These are phyloP conservation scores for Fraxinus americana DNA, from an alignment of 257 asterid genomes.

Conservation along the genomic window DNA sequence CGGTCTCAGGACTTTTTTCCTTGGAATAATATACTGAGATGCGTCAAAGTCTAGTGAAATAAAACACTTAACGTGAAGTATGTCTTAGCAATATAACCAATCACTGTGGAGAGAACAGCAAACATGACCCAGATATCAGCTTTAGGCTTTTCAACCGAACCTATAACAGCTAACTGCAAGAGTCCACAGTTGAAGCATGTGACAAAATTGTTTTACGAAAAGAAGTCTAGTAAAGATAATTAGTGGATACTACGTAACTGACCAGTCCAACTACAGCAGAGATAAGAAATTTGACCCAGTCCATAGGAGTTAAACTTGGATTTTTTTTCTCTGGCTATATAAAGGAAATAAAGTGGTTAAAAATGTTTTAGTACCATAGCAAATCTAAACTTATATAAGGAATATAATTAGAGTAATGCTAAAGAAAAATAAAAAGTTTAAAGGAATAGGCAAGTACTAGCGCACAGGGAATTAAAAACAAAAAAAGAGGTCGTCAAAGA, in stretches of 20 bases:
- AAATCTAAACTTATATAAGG: slow-evolving; percentile 4
- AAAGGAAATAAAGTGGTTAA: slow-evolving; percentile 23
- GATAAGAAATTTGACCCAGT: slow-evolving; percentile 90
- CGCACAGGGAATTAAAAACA: neutral
- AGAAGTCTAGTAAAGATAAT: slow-evolving; percentile 17
- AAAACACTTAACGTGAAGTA: slow-evolving; percentile 84
- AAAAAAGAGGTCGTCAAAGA: slow-evolving; percentile 15
- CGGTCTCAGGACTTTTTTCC: neutral
- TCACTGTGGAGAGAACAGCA: slow-evolving; percentile 89
- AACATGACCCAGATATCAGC: slow-evolving; percentile 96
- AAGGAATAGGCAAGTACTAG: neutral
- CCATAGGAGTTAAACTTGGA: slow-evolving; percentile 98
- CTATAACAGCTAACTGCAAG: slow-evolving; percentile 90
- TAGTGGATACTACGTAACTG: slow-evolving; percentile 10
- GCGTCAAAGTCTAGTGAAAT: slow-evolving; percentile 14
- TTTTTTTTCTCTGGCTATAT: slow-evolving; percentile 92
- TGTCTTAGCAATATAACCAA: slow-evolving; percentile 95
- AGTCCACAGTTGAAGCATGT: slow-evolving; percentile 22
- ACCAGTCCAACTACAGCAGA: slow-evolving; percentile 97
- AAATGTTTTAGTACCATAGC: slow-evolving; percentile 10
- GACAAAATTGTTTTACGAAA: neutral
- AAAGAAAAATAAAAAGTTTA: slow-evolving; percentile 8
- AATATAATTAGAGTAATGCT: neutral
- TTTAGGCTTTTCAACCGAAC: slow-evolving; percentile 94
- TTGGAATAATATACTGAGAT: neutral